These are phyloP conservation scores for Combretum micranthum DNA, from an alignment of 345 rosid species.

Conservation along the genomic window DNA sequence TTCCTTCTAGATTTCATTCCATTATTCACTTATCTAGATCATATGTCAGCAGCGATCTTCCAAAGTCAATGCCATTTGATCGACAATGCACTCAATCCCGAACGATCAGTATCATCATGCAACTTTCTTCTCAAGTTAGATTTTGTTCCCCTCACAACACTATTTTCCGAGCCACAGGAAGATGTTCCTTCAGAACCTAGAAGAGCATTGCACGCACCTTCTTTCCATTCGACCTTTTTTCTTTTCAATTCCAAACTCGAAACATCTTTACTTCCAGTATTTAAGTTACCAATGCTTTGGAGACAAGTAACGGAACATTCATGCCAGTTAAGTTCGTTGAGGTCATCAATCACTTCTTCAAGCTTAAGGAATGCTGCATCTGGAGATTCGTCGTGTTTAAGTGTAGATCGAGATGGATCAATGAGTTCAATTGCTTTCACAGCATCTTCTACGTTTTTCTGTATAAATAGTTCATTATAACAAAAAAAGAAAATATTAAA, in stretches of 20 bases:
- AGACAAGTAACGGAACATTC: constrained; percentile 45
- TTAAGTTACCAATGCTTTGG: constrained; percentile 16
- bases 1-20: too few relatives aligned
- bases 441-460: constrained; percentile 32
- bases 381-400: constrained; percentile 23
- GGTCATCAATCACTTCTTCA: constrained; percentile 26
- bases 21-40: too few relatives aligned
- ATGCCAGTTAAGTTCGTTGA: constrained; percentile 34
- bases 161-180: too few relatives aligned
- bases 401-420: constrained; percentile 50
- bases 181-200: too few relatives aligned
- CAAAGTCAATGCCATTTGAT: too few relatives aligned
- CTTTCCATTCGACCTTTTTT: not conserved
- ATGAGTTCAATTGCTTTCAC: constrained; percentile 25
- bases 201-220: not conserved
- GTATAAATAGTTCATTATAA: not conserved
- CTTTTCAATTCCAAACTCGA: not conserved
- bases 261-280: not conserved
- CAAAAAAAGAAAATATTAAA: too few relatives aligned
- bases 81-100: too few relatives aligned
- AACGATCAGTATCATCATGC: too few relatives aligned
- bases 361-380: constrained; percentile 12
- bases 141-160: too few relatives aligned
- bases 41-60: too few relatives aligned
- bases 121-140: too few relatives aligned